Base-by-base conservation (phyloP, 371 early-diverging fungal genomes). In the Apophysomyces trapeziformis region DNA sequence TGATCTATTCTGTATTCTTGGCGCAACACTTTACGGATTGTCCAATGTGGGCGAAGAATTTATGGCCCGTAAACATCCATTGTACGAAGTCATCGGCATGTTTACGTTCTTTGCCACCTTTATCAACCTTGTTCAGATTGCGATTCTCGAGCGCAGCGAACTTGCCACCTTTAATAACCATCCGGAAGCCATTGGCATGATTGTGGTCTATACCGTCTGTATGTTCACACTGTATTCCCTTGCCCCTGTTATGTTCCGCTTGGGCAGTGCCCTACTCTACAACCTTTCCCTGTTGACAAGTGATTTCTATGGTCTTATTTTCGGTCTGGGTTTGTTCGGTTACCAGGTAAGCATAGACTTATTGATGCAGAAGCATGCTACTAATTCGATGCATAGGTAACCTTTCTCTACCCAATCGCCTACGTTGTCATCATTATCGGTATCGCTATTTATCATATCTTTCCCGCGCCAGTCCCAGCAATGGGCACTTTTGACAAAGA, bases 281-380 rank as follows among this genome's bases (percentile, higher is more conserved):
- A 93, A 93, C 68, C 68, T 93, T 61, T 90, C 91, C 38, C 68
- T 93, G 41, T 72, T 92, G 72, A 91, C 92, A 13, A 87, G 89
- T 64, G 92, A 93, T 68, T 90, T 93, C 61, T 93, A 90, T 68
- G 86, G 89, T 5, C 78, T 92, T 57, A 75, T 91, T 61, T 85
- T 93, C 73, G 89, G 91, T 32, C 64, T 90, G 45, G 79, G 85
- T 68, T 75, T 92, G 61, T 91, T 91, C 70, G 73, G 84, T 35
- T 73, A 83, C 67, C 68, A 66, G 63, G 85, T 84, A 75, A 67
- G 73, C 7, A n/a, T 7, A 16, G 54, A 50, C 7, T 8, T 7
- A 21, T 38, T 14, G 2, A 26, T 47, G 32, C 32, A 1, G 32
- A 26, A 26, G 32, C 14, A 58, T 36, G 12, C 18, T 18, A 16